Evolutionary conservation across 805 yeast genomes (phyloP), one percentile per base, ranked within the genome.

Genomic region (Suhomyces xylopsoci): DNA sequence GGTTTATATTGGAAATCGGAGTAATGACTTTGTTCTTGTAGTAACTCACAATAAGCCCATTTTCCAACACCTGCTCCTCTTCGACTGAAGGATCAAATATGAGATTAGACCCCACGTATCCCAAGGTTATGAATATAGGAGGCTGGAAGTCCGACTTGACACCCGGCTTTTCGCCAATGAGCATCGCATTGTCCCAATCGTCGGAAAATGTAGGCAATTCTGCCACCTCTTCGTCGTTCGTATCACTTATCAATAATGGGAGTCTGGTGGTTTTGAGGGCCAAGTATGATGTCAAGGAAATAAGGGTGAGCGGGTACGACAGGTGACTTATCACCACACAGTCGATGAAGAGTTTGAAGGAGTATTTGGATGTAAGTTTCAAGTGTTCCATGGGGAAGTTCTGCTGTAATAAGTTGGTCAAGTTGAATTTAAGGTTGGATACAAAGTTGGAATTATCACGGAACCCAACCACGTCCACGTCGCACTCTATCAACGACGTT

Each of bases 121-220:
- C 96, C 25, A 87, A 69, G 0, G 93, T 82, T 59, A 94, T 83
- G 38, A 89, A 71, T 15, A 93, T 68, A 0, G 97, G 96, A 0
- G 96, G 93, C 45, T 80, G 77, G 68, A 82, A 82, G 47, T 0
- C 69, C 60, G 45, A 20, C 22, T 24, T 24, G 12, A 7, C 17
- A 9, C 19, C 30, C 14, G 14, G 24, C 9, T 4, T 38, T 38
- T 73, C 68, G 14, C 80, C 76, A 28, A 87, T 69, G 38, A 63
- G 77, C 51, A 58, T 76, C 25, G 85, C 82, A 55, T 72, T 74
- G 62, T 76, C 86, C 92, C 88, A 93, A 59, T 90, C 96, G 62
- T 92, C 97, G 41, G 92, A 84, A 62, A 93, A 92, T 0, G 90
- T 87, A 1, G 97, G 97, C 56, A 88, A 85, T 67, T 92, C 97